Base-by-base conservation (phyloP, 192 early-diverging fungal genomes). In the Dissophora globulifera region DNA sequence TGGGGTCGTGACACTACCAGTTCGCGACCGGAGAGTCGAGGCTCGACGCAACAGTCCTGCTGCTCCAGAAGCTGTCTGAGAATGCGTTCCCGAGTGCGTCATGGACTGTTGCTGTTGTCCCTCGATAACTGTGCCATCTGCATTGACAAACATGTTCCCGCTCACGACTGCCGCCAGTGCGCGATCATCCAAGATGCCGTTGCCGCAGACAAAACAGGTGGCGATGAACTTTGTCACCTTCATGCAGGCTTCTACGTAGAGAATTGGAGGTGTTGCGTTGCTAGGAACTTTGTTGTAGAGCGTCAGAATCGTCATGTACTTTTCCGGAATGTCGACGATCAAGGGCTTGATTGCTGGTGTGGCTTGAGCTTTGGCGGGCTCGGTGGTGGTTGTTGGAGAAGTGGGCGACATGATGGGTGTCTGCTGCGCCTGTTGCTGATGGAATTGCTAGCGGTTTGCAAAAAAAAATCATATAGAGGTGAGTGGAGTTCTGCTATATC, bases 221-320 rank as follows among this genome's bases (percentile, higher is more conserved):
- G 82, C 58, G 19, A 93, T 66, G 53, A 92, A 88, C 35, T 87
- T 83, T 15, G 93, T 85, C 0, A 95, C 80, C 43, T 86, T 90
- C 38, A 93, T 58, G 61, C 88, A 92, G 1, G 91, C 87, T 46
- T 84, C 80, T 1, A 86, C 85, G 50, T 88, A 84, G 2, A 94
- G 75, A 26, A 94, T 72, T 9, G 90, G 59, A 16, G 88, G 86
- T 2, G 82, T 56, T 11, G 79, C 82, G 32, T 82, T 74, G 45
- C 57, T 69, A 8, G 70, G 69, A 4, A 84, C 84, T 61, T 85
- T 84, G 29, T 83, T 87, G 70, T 95, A 93, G 25, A 90, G 76
- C 3, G 64, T 55, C 12, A 92, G 62, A 8, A 94, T 82, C 7
- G 85, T 83, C n/a, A 88, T 72, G 58, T 89, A 93, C 51, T 88